These are phyloP conservation scores for Xanthoceras sorbifolium DNA, from an alignment of 345 rosid species.

Conservation along the genomic window DNA sequence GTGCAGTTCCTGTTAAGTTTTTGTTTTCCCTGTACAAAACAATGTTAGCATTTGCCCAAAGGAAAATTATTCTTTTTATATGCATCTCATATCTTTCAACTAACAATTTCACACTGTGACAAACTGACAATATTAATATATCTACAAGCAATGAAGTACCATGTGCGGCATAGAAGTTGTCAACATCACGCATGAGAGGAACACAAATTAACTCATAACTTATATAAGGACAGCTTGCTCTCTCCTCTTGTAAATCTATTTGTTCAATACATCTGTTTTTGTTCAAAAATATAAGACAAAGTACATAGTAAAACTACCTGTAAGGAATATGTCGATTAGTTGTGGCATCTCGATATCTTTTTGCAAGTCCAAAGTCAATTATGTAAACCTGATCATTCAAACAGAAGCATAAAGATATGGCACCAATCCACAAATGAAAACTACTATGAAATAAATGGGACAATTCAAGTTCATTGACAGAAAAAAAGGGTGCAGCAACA, in stretches of 20 bases:
- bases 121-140: neutral
- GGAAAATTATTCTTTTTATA: neutral
- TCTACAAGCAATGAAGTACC: neutral
- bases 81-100: neutral
- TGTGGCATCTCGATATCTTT: constrained; percentile 76
- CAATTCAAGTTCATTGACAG: neutral
- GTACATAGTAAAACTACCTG: constrained; percentile 41
- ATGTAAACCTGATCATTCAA: constrained; percentile 62
- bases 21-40: constrained; percentile 77
- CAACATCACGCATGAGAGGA: neutral
- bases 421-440: neutral
- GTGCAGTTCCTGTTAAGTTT: constrained; percentile 93
- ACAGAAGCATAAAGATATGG: constrained; percentile 1
- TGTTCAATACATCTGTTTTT: too few species aligned
- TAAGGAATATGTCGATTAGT: constrained; percentile 85
- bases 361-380: constrained; percentile 93
- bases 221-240: too few species aligned
- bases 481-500: neutral
- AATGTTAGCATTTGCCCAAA: neutral
- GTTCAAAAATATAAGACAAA: too few species aligned
- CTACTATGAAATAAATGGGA: neutral
- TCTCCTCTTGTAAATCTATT: too few species aligned
- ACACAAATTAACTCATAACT: neutral
- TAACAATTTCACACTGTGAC: neutral
- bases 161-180: neutral